Percentiles rank a stretch among this genome's conserved stretches.
Evolutionary conservation across 441 rosid species (phyloP).

Genomic region (Corymbia citriodora): DNA sequence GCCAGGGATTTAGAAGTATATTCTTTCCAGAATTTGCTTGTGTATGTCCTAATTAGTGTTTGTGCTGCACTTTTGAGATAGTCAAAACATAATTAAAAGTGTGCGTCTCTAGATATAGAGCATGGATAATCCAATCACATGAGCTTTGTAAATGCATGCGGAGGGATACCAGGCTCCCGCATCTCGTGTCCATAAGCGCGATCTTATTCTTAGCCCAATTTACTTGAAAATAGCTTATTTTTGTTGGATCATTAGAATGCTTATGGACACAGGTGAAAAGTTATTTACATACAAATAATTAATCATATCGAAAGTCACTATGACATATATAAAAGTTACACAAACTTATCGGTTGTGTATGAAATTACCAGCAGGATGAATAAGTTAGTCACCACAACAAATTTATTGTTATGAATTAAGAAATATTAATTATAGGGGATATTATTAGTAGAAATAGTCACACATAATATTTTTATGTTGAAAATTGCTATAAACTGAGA

Average conservation of each 20-base stretch:
- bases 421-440: background rate
- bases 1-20: background rate
- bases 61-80: background rate
- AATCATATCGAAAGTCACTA: background rate
- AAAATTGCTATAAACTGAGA: background rate
- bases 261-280: background rate
- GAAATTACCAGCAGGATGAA: background rate
- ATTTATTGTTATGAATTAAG: background rate
- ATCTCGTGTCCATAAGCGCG: background rate
- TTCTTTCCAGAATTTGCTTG: background rate
- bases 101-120: background rate
- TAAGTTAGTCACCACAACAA: background rate
- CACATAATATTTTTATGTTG: background rate
- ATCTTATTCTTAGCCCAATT: background rate
- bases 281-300: background rate
- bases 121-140: background rate
- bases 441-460: background rate
- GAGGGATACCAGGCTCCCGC: background rate
- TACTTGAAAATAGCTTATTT: background rate
- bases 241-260: background rate
- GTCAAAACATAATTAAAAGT: background rate
- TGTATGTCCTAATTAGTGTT: background rate
- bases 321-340: background rate
- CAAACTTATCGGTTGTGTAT: background rate
- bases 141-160: background rate